These are phyloP conservation scores for Solanum chiquidenum DNA, from an alignment of 257 asterid genomes.

Conservation along the genomic window DNA sequence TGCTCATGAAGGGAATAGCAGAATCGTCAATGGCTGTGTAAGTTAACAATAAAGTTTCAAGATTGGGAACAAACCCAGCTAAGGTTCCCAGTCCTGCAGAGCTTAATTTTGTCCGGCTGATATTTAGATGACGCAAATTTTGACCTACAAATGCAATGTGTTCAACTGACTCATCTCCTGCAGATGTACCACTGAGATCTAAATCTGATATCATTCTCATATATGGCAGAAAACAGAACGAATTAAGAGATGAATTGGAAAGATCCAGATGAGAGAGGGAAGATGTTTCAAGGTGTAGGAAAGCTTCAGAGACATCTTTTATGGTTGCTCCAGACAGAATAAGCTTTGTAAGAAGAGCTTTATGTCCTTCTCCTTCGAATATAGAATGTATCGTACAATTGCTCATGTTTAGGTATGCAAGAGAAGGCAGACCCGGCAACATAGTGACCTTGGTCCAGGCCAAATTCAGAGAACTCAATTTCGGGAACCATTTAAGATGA, in stretches of 20 bases:
- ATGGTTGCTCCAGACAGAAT: constrained; percentile 53
- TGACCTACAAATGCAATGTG: constrained; percentile 44
- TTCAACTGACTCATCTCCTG: constrained; percentile 44
- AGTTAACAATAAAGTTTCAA: constrained; percentile 59
- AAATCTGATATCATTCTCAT: constrained; percentile 52
- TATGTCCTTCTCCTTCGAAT: constrained; percentile 35
- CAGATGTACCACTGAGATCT: constrained; percentile 49
- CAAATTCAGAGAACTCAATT: constrained; percentile 52
- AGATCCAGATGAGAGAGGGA: constrained; percentile 48
- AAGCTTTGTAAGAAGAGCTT: constrained; percentile 46
- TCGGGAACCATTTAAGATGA: constrained; percentile 44
- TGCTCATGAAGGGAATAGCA: constrained; percentile 48
- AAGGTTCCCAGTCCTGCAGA: constrained; percentile 53
- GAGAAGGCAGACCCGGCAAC: constrained; percentile 53
- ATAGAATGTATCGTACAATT: constrained; percentile 62
- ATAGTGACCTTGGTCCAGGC: constrained; percentile 78
- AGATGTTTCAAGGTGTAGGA: constrained; percentile 37
- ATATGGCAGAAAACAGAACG: constrained; percentile 38
- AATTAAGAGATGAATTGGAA: constrained; percentile 42
- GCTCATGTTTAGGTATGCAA: constrained; percentile 69
- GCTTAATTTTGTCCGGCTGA: constrained; percentile 59
- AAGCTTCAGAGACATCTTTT: constrained; percentile 29
- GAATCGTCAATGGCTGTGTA: constrained; percentile 48
- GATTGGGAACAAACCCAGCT: constrained; percentile 67
- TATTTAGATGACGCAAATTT: constrained; percentile 49